These are phyloP conservation scores for Asterionellopsis glacialis DNA, from an alignment of 108 stramenopile species.

Conservation along the genomic window DNA sequence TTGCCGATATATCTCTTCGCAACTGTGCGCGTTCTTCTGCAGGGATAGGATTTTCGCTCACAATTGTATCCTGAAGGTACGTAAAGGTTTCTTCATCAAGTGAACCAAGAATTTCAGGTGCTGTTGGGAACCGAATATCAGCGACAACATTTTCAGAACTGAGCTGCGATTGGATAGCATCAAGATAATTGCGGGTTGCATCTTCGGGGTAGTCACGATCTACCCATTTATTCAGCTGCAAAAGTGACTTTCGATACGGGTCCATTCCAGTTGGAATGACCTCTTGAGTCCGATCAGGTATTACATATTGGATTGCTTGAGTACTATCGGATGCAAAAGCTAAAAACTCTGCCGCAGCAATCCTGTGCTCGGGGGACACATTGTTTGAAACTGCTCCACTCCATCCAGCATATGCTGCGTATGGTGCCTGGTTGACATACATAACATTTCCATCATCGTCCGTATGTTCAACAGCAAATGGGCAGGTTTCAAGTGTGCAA, in stretches of 20 bases:
- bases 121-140: slow-evolving; percentile 32
- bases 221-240: slow-evolving; percentile 18
- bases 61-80: slow-evolving; percentile 6
- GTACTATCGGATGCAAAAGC: slow-evolving; percentile 19
- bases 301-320: slow-evolving; percentile 22
- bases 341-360: slow-evolving; percentile 41
- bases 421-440: slow-evolving; percentile 39
- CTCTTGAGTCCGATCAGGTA: slow-evolving; percentile 27
- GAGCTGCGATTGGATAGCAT: slow-evolving; percentile 20
- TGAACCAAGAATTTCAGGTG: slow-evolving; percentile 11
- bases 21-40: neutral
- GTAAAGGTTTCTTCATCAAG: slow-evolving; percentile 20
- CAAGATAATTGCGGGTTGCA: slow-evolving; percentile 23
- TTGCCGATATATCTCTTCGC: slow-evolving; percentile 5
- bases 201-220: slow-evolving; percentile 17
- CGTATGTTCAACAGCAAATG: slow-evolving; percentile 11
- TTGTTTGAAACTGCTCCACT: slow-evolving; percentile 24
- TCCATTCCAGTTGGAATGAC: slow-evolving; percentile 20
- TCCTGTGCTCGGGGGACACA: slow-evolving; percentile 9
- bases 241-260: slow-evolving; percentile 29
- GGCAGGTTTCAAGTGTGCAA: slow-evolving; percentile 29
- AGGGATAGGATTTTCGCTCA: neutral
- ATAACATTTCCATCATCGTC: slow-evolving; percentile 23
- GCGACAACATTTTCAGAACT: slow-evolving; percentile 31
- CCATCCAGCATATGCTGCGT: slow-evolving; percentile 47